A percentile compares a stretch with the other conserved stretches of the same genome.
Evolutionary conservation across 352 stramenopile species (phyloP).

Genomic region (Thalassiosira allenii): DNA sequence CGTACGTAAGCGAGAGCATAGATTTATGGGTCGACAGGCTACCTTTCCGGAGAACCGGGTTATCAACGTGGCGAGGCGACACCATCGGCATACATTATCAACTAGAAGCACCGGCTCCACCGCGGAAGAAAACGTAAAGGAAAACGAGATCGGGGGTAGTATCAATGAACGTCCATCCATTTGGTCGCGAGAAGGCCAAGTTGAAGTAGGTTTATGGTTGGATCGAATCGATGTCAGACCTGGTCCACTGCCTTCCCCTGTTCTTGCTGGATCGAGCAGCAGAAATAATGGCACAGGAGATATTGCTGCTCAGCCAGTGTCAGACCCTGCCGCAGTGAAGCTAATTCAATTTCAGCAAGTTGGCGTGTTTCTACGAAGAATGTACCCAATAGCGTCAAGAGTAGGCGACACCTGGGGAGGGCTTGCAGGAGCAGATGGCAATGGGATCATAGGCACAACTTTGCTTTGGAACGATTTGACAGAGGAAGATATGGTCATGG

Average conservation of each 20-base stretch:
- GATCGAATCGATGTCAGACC: slow-evolving; percentile 52
- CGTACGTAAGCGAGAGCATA: slow-evolving; percentile 6
- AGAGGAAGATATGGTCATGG: slow-evolving; percentile 50
- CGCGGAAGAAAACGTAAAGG: slow-evolving; percentile 3
- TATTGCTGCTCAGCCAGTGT: neutral
- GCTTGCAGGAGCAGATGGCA: slow-evolving; percentile 8
- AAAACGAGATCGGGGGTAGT: slow-evolving; percentile 4
- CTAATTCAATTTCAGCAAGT: slow-evolving; percentile 16
- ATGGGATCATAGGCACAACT: slow-evolving; percentile 27
- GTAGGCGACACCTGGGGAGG: neutral
- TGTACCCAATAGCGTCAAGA: neutral
- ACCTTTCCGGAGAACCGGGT: neutral
- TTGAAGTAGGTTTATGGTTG: slow-evolving; percentile 56
- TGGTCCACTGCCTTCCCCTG: slow-evolving; percentile 25
- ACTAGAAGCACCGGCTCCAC: no score
- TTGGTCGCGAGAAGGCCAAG: slow-evolving; percentile 45
- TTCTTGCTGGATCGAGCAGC: no score
- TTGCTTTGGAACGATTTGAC: slow-evolving; percentile 29
- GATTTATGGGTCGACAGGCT: neutral
- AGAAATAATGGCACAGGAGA: neutral
- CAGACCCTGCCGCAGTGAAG: slow-evolving; percentile 32
- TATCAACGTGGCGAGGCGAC: neutral
- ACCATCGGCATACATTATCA: neutral
- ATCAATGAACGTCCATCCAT: slow-evolving; percentile 26
- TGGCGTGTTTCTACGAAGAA: slow-evolving; percentile 56